These are phyloP conservation scores for Clarireedia sp. DNA, from an alignment of 2,329 filamentous ascomycete species.

Conservation along the genomic window DNA sequence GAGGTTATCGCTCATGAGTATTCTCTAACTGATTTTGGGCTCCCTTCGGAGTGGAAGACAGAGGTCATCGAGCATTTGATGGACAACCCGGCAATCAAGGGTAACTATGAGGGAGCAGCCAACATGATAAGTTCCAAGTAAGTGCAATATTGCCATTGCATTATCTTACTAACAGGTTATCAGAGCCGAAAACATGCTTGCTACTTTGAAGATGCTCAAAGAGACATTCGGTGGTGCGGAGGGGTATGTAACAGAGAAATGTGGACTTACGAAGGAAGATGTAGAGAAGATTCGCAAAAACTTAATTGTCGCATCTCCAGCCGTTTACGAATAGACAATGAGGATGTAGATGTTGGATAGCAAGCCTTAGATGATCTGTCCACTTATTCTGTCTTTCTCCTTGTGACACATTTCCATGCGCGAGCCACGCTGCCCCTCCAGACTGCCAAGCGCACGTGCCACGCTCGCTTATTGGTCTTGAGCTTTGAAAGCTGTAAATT, in stretches of 20 bases:
- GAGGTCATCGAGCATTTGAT: constrained; percentile 43
- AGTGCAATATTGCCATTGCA: constrained; percentile 2
- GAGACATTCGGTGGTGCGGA: constrained; percentile 56
- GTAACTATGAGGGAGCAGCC: constrained; percentile 31
- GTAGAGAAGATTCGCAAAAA: constrained; percentile 46
- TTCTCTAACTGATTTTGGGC: constrained; percentile 54
- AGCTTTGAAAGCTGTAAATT: not conserved
- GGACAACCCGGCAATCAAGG: constrained; percentile 40
- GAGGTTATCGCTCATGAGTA: constrained; percentile 60
- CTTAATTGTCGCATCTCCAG: constrained; percentile 32
- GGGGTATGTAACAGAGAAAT: constrained; percentile 50
- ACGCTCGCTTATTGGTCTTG: not conserved
- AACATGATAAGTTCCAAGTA: constrained; percentile 37
- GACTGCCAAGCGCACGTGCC: not conserved
- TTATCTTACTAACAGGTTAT: constrained; percentile 4
- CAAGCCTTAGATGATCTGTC: not conserved
- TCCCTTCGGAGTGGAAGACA: constrained; percentile 42
- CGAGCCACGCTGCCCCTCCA: not conserved
- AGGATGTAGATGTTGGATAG: too few species aligned
- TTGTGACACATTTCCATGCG: not conserved
- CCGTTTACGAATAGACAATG: constrained; percentile 8
- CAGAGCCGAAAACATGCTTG: constrained; percentile 43
- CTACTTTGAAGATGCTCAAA: constrained; percentile 45
- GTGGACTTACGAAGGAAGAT: constrained; percentile 48
- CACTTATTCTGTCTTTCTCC: not conserved